A percentile compares a stretch with the other conserved stretches of the same genome.
Conservation (phyloP, 2,329 filamentous ascomycete genomes). For the Ascochyta viciae-villosae region DNA sequence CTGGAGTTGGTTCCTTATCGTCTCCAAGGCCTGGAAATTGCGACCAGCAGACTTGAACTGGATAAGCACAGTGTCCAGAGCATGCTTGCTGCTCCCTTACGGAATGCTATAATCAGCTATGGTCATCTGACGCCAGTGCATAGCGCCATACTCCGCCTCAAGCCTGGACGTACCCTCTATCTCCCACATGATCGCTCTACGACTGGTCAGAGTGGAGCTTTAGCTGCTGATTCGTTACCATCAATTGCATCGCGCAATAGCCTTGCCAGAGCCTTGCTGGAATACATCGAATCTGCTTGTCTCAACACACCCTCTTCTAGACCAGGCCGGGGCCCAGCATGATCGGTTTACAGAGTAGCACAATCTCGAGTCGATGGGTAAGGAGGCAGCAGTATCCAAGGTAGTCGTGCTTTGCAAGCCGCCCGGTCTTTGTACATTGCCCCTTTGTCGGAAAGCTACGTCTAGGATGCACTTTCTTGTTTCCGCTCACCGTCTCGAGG, state of each 20-base stretch:
- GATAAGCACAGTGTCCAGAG: background rate
- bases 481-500: conserved; percentile 7
- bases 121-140: conserved; percentile 43
- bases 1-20: background rate
- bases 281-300: conserved; percentile 18
- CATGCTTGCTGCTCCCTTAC: background rate
- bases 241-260: conserved; percentile 23
- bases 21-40: background rate
- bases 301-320: conserved; percentile 10
- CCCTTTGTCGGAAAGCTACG: background rate
- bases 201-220: conserved; percentile 14
- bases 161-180: conserved; percentile 23
- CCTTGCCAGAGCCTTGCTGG: conserved; percentile 36
- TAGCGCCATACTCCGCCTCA: conserved; percentile 29
- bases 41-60: background rate
- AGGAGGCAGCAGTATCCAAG: conserved; percentile 1
- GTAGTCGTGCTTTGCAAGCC: background rate
- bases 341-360: background rate
- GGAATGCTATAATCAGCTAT: background rate
- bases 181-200: conserved; percentile 36
- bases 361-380: background rate
- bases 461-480: background rate
- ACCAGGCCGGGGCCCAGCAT: background rate
- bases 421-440: background rate
- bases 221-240: conserved; percentile 34